phyloP scores from a whole-genome alignment of 208 protist genomes.

The Trichomonas vaginalis region DNA sequence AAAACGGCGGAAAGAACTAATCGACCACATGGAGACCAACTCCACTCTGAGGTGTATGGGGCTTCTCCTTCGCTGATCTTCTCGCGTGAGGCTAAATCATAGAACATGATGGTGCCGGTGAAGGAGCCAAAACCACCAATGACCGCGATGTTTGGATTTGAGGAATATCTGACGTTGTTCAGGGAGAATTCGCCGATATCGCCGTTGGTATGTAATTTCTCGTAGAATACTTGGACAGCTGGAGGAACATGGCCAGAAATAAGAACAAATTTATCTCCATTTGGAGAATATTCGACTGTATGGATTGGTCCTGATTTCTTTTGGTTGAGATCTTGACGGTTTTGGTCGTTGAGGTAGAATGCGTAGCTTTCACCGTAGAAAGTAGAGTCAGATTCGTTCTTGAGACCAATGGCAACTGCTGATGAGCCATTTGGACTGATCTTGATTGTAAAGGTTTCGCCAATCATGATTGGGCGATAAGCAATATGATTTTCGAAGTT shows the following conservation, averaged over 20 bases:
- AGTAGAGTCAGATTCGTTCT: neutral
- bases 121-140: neutral
- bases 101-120: neutral
- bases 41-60: neutral
- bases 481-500: neutral
- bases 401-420: neutral
- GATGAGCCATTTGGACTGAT: neutral
- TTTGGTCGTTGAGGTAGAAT: neutral
- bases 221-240: neutral
- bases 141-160: neutral
- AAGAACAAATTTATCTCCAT: neutral
- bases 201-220: neutral
- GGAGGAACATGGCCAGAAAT: slow-evolving; percentile 7
- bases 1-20: neutral
- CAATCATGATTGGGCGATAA: neutral
- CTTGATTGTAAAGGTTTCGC: neutral
- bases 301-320: neutral
- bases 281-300: neutral
- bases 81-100: neutral
- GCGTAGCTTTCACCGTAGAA: neutral
- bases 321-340: neutral
- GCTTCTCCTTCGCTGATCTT: neutral
- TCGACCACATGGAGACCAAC: neutral
- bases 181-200: neutral
- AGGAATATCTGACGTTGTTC: neutral